These are phyloP conservation scores for Tuber magnatum DNA, from an alignment of 495 filamentous ascomycete genomes.

Conservation along the genomic window DNA sequence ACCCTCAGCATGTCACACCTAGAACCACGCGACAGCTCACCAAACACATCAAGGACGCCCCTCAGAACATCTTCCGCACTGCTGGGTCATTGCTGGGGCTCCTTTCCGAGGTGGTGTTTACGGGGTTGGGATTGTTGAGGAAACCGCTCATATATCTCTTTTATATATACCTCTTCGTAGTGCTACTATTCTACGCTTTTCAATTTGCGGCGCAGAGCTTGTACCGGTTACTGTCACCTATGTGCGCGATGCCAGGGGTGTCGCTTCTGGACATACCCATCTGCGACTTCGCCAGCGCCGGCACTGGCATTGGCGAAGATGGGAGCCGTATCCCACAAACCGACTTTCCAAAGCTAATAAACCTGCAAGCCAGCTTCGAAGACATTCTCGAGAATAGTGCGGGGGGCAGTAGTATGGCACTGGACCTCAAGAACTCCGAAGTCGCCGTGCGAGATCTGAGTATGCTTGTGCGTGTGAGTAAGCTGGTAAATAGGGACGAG, in stretches of 20 bases:
- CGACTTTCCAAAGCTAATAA: constrained; percentile 62
- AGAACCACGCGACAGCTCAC: neutral
- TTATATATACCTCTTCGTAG: neutral
- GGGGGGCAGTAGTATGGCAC: constrained; percentile 44
- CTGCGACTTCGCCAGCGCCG: constrained; percentile 45
- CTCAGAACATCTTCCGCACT: neutral
- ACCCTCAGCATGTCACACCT: constrained; percentile 1
- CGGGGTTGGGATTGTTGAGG: neutral
- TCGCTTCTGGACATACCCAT: constrained; percentile 55
- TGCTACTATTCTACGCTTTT: neutral
- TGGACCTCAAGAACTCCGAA: constrained; percentile 33
- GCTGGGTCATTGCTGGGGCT: neutral
- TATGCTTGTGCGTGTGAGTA: constrained; percentile 23
- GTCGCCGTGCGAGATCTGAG: constrained; percentile 31
- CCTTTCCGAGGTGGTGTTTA: neutral
- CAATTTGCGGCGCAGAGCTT: neutral
- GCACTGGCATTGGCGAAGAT: constrained; percentile 16
- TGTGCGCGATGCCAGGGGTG: constrained; percentile 59
- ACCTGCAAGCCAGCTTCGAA: constrained; percentile 59
- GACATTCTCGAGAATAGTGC: constrained; percentile 56
- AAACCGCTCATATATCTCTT: neutral
- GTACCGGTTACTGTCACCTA: constrained; percentile 47
- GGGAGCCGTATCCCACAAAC: constrained; percentile 41
- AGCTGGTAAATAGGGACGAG: constrained; percentile 27
- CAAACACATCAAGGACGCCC: neutral